These are phyloP conservation scores for Cynanchum wilfordii DNA, from an alignment of 257 asterid species.

Conservation along the genomic window DNA sequence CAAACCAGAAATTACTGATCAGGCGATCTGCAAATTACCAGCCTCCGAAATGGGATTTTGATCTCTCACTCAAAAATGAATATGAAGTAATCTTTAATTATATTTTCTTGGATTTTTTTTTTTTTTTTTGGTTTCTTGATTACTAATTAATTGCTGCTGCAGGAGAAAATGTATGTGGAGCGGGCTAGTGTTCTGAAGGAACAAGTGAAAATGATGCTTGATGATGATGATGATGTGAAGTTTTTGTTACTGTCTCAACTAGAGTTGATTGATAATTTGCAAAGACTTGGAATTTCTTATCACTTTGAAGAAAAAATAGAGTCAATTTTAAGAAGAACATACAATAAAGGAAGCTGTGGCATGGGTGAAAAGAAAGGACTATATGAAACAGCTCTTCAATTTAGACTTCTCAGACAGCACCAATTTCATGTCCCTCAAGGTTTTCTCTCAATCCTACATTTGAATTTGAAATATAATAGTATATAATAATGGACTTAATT, in stretches of 20 bases:
- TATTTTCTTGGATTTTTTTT: not conserved
- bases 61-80: slow-evolving; percentile 6
- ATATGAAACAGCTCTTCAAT: slow-evolving; percentile 19
- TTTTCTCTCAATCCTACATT: no score
- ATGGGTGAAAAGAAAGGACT: not conserved
- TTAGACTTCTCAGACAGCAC: slow-evolving; percentile 26
- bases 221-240: not conserved
- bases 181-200: not conserved
- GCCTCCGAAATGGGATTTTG: slow-evolving; percentile 18
- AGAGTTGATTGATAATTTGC: slow-evolving; percentile 14
- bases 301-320: slow-evolving; percentile 5
- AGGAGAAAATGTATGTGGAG: not conserved
- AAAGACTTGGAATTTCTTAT: slow-evolving; percentile 12
- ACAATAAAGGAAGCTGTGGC: not conserved
- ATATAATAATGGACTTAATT: no score
- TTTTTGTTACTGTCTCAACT: not conserved
- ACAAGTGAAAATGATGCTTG: not conserved
- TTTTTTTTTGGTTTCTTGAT: not conserved
- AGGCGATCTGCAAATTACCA: slow-evolving; percentile 21
- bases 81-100: slow-evolving; percentile 2
- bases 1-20: not conserved
- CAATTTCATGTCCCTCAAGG: slow-evolving; percentile 18
- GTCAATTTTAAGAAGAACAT: not conserved
- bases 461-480: no score
- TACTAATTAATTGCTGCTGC: no score